Evolutionary conservation across 2,329 filamentous ascomycete species (phyloP).

Genomic region (Diaporthe humulicola): DNA sequence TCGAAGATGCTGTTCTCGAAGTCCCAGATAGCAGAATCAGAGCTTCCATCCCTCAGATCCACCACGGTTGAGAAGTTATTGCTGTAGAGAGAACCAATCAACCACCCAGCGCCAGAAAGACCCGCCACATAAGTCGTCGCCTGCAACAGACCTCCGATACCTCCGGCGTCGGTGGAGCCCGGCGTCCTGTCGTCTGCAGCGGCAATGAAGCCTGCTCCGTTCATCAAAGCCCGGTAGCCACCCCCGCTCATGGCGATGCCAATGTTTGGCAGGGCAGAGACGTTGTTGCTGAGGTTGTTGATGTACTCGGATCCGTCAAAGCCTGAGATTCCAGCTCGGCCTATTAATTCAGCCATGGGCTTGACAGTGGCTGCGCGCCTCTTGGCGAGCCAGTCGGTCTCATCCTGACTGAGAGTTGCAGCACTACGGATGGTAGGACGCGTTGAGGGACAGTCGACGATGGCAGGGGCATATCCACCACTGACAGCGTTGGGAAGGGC

Average conservation of each 20-base stretch:
- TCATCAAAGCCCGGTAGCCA: constrained; percentile 88
- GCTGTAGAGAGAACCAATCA: constrained; percentile 83
- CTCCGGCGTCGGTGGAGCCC: constrained; percentile 71
- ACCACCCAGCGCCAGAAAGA: constrained; percentile 86
- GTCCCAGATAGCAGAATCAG: constrained; percentile 50
- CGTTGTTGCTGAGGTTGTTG: constrained; percentile 73
- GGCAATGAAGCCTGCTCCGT: constrained; percentile 82
- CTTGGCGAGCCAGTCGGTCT: constrained; percentile 79
- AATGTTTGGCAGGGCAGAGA: constrained; percentile 66
- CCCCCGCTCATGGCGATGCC: constrained; percentile 85
- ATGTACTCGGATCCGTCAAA: constrained; percentile 86
- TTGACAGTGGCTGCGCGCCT: constrained; percentile 80
- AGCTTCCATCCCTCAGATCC: constrained; percentile 61
- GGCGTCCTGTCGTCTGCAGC: constrained; percentile 83
- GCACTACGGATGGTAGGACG: constrained; percentile 78
- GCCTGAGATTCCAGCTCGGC: constrained; percentile 78
- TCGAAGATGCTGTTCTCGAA: constrained; percentile 52
- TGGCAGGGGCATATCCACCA: constrained; percentile 78
- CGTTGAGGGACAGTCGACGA: constrained; percentile 77
- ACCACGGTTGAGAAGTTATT: constrained; percentile 86
- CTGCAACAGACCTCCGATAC: constrained; percentile 86
- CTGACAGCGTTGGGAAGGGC: constrained; percentile 54
- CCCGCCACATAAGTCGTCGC: constrained; percentile 84
- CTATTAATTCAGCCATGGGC: constrained; percentile 82
- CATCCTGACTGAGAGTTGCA: constrained; percentile 72